These are phyloP conservation scores for Cucurbita moschata DNA, from an alignment of 306 rosid species.

Conservation along the genomic window DNA sequence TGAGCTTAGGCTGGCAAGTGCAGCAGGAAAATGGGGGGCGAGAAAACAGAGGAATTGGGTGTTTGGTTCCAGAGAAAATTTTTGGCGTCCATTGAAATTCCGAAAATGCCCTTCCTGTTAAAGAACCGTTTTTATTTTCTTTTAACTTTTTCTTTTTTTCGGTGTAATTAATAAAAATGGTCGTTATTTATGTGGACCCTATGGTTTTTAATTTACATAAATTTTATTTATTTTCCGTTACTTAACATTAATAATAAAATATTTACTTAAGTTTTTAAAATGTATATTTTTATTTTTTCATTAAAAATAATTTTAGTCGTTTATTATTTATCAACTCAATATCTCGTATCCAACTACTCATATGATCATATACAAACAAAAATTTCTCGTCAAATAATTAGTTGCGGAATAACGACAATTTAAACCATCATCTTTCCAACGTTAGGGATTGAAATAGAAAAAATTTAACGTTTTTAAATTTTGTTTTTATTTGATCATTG, in stretches of 20 bases:
- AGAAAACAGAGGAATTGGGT: neutral
- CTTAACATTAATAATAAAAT: neutral
- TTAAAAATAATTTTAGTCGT: no score
- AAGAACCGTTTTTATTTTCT: neutral
- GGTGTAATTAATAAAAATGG: neutral
- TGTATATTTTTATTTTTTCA: no score
- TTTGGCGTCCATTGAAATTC: neutral
- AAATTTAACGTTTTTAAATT: no score
- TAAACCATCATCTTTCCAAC: no score
- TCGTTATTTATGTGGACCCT: neutral
- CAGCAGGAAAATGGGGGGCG: neutral
- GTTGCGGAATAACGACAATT: no score
- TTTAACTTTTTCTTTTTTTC: neutral
- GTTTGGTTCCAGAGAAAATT: conserved; percentile 19
- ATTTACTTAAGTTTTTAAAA: no score
- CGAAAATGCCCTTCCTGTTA: conserved; percentile 9
- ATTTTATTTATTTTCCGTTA: neutral
- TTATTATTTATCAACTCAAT: no score
- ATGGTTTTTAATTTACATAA: neutral
- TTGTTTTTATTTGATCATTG: no score
- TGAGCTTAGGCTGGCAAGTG: neutral
- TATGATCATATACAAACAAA: no score
- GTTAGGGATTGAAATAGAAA: no score
- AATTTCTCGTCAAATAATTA: no score
- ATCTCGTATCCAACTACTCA: no score